Evolutionary conservation across 2,329 filamentous ascomycete species (phyloP), one percentile per base, ranked within the genome.

Genomic region (Ophiosphaerella herpotricha): DNA sequence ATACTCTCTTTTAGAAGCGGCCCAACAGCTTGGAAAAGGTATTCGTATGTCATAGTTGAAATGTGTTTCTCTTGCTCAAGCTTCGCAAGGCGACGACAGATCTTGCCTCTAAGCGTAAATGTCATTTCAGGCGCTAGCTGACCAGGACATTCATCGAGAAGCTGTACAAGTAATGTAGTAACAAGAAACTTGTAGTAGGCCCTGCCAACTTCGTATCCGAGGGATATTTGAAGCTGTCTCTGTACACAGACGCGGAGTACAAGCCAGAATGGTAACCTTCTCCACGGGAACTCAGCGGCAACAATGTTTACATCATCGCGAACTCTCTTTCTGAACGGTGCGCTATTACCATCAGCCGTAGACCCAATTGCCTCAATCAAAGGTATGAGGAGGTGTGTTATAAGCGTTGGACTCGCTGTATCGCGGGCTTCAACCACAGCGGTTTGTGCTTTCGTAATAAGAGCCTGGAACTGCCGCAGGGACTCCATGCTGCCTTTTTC

Each of bases 241-340:
- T 85, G 78, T 1, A 83, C 58, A 0, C 78, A 75, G 1, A 89
- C 84, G 0, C 85, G 81, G 4, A 89, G 66, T 0, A 85, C 72
- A 0, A 90, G 78, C 81, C 85, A 90, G 43, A 82, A 78, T 0
- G 86, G 78, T 1, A 79, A 80, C 33, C 87, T 74, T 14, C 86
- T 76, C 86, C 86, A 90, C 0, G 85, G 85, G 0, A 75, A 63
- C 1, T 77, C 67, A 0, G 77, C 74, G 1, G 78, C 63, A 0
- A 70, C 62, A 64, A 82, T 79, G 11, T 76, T 77, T 0, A 87
- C 79, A n/a, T 87, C 85, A 42, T 89, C 87, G 0, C 83, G 77
- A 0, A 88, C 78, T 2, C 80, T 75, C 61, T 90, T 90, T 0
- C 73, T 73, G 1, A 87, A 62, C 0, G 74, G 21, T 0, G 70